Evolutionary conservation across 352 stramenopile species (phyloP).

Genomic region (Phytopythium kandeliae): DNA sequence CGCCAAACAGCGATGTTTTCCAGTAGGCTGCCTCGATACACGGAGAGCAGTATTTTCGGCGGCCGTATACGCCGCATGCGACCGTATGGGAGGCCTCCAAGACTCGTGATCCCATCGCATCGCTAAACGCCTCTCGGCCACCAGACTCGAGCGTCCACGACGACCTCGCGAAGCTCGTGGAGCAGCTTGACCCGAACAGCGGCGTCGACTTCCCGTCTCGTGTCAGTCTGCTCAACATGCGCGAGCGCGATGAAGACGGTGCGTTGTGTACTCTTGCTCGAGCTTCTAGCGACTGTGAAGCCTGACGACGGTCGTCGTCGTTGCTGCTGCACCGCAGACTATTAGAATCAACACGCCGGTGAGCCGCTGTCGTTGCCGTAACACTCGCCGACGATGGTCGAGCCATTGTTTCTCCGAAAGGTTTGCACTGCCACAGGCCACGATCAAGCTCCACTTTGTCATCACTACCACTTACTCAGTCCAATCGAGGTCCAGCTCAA

Average conservation of each 20-base stretch:
- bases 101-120: constrained; percentile 15
- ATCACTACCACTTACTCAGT: too few species aligned
- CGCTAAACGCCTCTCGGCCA: constrained; percentile 16
- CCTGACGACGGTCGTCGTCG: neutral
- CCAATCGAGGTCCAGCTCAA: too few species aligned
- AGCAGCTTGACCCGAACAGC: neutral
- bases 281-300: too few species aligned
- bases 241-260: constrained; percentile 28
- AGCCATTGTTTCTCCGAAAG: too few species aligned
- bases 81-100: constrained; percentile 42
- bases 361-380: neutral
- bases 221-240: constrained; percentile 32
- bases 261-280: too few species aligned
- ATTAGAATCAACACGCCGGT: constrained; percentile 5
- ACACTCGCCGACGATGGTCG: too few species aligned
- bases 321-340: neutral
- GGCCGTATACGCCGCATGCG: constrained; percentile 34
- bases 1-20: too few species aligned
- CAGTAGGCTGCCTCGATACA: too few species aligned
- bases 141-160: constrained; percentile 18
- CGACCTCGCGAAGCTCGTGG: constrained; percentile 16
- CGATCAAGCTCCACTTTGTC: too few species aligned
- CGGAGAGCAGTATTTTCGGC: too few species aligned
- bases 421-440: too few species aligned
- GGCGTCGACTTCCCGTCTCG: constrained; percentile 11